Conservation (phyloP, 768 basidiomycete genomes). For the Phallus indusiatus region DNA sequence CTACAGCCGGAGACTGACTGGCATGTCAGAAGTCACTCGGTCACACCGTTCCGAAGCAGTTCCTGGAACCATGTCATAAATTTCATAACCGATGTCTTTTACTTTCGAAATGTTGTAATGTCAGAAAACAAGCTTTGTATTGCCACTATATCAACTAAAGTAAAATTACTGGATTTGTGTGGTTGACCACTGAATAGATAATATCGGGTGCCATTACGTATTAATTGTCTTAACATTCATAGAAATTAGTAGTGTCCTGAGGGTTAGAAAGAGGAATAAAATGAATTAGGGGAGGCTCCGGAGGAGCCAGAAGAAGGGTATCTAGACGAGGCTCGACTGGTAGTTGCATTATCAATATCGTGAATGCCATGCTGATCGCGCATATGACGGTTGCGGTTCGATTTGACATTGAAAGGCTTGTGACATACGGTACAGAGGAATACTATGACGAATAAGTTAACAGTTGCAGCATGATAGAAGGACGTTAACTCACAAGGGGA, state of each 20-base stretch:
- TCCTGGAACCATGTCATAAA: no score
- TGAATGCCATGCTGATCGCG: background rate
- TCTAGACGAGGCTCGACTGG: background rate
- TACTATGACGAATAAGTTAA: background rate
- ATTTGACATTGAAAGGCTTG: conserved; percentile 1
- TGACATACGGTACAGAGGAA: background rate
- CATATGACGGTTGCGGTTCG: conserved; percentile 3
- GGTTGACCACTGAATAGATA: background rate
- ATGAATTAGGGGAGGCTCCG: background rate
- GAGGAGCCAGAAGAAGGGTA: background rate
- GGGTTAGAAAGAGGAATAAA: conserved; percentile 3
- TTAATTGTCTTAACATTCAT: background rate
- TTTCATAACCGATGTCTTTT: background rate
- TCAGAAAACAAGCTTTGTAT: background rate
- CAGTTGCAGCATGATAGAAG: background rate
- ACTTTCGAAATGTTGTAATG: background rate
- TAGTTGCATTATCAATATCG: background rate
- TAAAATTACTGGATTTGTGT: background rate
- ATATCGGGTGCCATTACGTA: background rate
- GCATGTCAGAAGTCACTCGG: no score
- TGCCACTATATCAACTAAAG: background rate
- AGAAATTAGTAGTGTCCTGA: background rate
- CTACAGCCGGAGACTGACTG: no score
- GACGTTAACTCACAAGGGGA: background rate
- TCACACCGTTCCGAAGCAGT: no score